A percentile compares a stretch with the other conserved stretches of the same genome.
These are phyloP conservation scores for Macrotyloma uniflorum DNA, from an alignment of 306 rosid genomes.

Conservation along the genomic window DNA sequence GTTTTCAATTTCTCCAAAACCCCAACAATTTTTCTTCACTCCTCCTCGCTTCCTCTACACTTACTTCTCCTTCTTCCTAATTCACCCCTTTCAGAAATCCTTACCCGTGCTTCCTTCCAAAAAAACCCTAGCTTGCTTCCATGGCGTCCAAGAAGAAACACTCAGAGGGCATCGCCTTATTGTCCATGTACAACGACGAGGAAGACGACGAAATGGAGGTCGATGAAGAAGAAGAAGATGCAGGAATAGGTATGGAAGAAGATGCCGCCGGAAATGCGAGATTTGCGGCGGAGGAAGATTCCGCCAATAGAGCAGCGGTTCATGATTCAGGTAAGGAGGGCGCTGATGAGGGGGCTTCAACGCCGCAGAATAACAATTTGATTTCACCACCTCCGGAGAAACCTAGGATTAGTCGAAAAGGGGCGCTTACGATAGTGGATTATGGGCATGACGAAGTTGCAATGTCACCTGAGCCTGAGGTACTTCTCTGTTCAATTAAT, in stretches of 20 bases:
- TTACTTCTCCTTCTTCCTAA: background rate
- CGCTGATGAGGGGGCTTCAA: constrained; percentile 36
- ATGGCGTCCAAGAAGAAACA: constrained; percentile 78
- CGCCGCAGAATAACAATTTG: constrained; percentile 40
- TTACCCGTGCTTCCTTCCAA: no score
- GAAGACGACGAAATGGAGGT: constrained; percentile 76
- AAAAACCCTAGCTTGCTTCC: constrained; percentile 43
- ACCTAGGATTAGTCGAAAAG: constrained; percentile 48
- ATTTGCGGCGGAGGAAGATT: constrained; percentile 52
- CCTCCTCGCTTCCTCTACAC: background rate
- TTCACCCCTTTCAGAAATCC: background rate
- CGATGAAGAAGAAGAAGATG: constrained; percentile 47
- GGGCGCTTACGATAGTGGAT: constrained; percentile 78
- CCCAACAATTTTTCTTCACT: background rate
- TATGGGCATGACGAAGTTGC: constrained; percentile 94
- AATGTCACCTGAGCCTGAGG: constrained; percentile 98
- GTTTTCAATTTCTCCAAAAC: background rate
- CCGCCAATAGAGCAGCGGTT: constrained; percentile 31
- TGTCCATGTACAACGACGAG: constrained; percentile 82
- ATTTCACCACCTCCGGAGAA: constrained; percentile 57
- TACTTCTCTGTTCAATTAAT: constrained; percentile 20
- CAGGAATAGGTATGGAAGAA: background rate
- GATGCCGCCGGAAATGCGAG: constrained; percentile 35
- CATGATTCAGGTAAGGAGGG: constrained; percentile 50
- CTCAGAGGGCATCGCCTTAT: constrained; percentile 76